phyloP scores from a whole-genome alignment of 2,329 filamentous ascomycete species.

The Phaeophleospora eucalypticola region DNA sequence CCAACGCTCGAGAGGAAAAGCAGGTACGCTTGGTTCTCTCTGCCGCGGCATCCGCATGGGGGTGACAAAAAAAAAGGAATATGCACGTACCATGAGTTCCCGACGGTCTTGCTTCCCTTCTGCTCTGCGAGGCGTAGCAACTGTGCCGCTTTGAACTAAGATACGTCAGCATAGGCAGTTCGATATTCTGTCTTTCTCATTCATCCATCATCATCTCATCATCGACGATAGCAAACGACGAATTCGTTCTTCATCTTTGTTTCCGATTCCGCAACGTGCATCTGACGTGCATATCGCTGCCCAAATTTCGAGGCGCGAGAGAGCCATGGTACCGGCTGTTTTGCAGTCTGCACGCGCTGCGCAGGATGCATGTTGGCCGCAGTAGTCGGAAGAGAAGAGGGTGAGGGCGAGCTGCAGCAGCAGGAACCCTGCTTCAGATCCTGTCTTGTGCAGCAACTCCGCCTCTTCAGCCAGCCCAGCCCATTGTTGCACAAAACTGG shows the following conservation, averaged over 20 bases:
- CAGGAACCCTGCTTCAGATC: neutral
- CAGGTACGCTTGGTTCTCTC: neutral
- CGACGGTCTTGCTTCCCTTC: constrained; percentile 82
- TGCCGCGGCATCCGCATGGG: neutral
- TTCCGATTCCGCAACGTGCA: too few relatives aligned
- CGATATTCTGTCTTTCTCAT: too few relatives aligned
- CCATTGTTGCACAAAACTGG: too few relatives aligned
- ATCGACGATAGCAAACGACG: too few relatives aligned
- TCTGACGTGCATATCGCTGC: constrained; percentile 22
- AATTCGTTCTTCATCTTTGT: too few relatives aligned
- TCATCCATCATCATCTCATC: too few relatives aligned
- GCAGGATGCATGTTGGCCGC: too few relatives aligned
- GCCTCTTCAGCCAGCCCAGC: neutral
- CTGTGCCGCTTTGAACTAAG: constrained; percentile 72
- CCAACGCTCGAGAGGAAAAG: neutral
- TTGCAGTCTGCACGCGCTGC: constrained; percentile 1
- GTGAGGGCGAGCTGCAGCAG: neutral
- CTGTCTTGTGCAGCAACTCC: neutral
- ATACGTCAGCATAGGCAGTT: too few relatives aligned
- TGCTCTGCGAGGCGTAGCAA: constrained; percentile 90
- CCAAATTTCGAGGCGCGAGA: constrained; percentile 18
- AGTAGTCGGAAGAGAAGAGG: too few relatives aligned
- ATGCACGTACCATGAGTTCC: constrained; percentile 82
- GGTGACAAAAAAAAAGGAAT: neutral
- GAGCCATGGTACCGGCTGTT: neutral